Evolutionary conservation across 371 early-diverging fungal genomes (phyloP).

Genomic region (Mucor indicus): DNA sequence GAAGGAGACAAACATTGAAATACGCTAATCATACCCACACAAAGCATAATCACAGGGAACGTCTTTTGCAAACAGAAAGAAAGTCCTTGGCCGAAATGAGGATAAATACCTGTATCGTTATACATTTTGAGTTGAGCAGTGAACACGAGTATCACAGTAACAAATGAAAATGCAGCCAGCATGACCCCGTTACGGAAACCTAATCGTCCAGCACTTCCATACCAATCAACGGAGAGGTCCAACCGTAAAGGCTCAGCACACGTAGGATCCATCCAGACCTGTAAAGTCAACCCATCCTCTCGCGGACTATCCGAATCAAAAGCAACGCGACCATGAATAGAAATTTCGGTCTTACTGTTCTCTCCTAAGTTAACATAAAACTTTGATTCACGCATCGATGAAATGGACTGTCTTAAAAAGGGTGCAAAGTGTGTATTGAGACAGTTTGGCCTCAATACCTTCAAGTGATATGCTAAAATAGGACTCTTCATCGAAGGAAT

Average conservation of each 20-base stretch:
- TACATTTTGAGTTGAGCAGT: slow-evolving; percentile 62
- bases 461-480: slow-evolving; percentile 58
- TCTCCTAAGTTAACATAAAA: slow-evolving; percentile 54
- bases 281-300: slow-evolving; percentile 56
- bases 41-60: slow-evolving; percentile 28
- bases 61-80: slow-evolving; percentile 34
- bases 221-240: slow-evolving; percentile 64
- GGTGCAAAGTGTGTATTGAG: slow-evolving; percentile 46
- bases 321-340: slow-evolving; percentile 73
- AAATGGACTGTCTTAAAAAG: slow-evolving; percentile 69
- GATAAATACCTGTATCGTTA: slow-evolving; percentile 51
- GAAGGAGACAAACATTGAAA: slow-evolving; percentile 24
- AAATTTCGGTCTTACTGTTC: slow-evolving; percentile 47
- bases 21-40: slow-evolving; percentile 30
- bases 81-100: slow-evolving; percentile 48
- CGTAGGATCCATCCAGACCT: slow-evolving; percentile 70
- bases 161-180: slow-evolving; percentile 62
- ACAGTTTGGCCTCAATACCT: slow-evolving; percentile 49
- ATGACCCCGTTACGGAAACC: slow-evolving; percentile 75
- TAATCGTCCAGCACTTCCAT: slow-evolving; percentile 72
- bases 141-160: slow-evolving; percentile 63
- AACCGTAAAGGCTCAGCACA: slow-evolving; percentile 52
- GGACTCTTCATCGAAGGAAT: slow-evolving; percentile 62
- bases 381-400: slow-evolving; percentile 71
- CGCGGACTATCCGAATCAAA: slow-evolving; percentile 39